Evolutionary conservation across 2,329 filamentous ascomycete genomes (phyloP), one percentile per base, ranked within the genome.

Genomic region (Thyridium curvatum): DNA sequence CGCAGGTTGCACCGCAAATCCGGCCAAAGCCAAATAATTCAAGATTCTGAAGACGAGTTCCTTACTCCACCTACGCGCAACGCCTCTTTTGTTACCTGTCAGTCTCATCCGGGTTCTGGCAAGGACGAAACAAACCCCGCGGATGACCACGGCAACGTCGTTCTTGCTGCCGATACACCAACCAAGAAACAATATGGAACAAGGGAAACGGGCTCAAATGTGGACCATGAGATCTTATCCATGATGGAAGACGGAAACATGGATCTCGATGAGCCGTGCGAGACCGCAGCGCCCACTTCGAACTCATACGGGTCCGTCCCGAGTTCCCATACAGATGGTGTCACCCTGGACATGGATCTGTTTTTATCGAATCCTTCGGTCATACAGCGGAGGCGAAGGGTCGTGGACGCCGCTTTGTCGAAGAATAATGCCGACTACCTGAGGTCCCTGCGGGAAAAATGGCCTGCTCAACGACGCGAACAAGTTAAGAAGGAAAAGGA

Each of bases 21-120:
- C 8, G 46, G 46, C 35, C 47, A 37, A 34, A 42, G 40, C 18
- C 53, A 54, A 28, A 53, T 75, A 7, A 69, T 79, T 31, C 63
- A 71, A 37, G 75, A 79, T 47, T 79, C 75, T 0, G 75, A 79
- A 33, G 74, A 78, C 32, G 74, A 78, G 32, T 70, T 68, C 32
- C 48, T 70, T 6, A 66, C 65, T 5, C 63, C 69, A 12, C 60
- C 56, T 8, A 56, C 56, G 9, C 56, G 53, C 30, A 54, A 70
- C 50, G 42, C 52, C 39, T 50, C 56, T 4, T 52, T 53, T 12
- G 48, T 55, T 15, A 52, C 53, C 16, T 50, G 41, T 10, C 40
- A 38, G 5, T 41, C 37, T 4, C 31, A 34, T 8, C 35, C 40
- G 2, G 26, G 13, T 7, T 33, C 37, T 39, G 14, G n/a, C 10